Evolutionary conservation across 495 filamentous ascomycete species (phyloP), one percentile per base, ranked within the genome.

Genomic region (Neurospora tetrasperma): DNA sequence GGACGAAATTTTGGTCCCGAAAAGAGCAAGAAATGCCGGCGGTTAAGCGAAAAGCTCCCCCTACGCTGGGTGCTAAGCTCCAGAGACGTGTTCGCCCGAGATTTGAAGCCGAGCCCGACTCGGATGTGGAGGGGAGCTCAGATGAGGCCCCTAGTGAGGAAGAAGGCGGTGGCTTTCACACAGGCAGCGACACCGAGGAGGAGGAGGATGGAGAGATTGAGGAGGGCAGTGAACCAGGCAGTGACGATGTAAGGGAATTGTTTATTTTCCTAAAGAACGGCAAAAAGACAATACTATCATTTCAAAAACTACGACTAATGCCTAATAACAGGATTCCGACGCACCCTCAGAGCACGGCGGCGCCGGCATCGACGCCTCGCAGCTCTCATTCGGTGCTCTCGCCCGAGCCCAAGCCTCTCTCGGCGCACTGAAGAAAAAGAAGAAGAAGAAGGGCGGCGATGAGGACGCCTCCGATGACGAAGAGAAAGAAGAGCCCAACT

Each of bases 381-480:
- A 83, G 43, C 81, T 98, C 70, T 95, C 94, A 41, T 99, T 99
- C 79, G 94, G 94, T 70, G 91, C 93, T 0, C 85, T 99, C 40
- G 92, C 91, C 70, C 91, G 92, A 86, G 96, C 96, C 3, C 91
- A 96, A 83, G 88, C 89, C 14, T 86, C 90, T 0, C 78, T 97
- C 46, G 75, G 76, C 41, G 46, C 71, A 12, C 44, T 72, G 5
- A 71, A 69, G 66, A 75, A 81, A 75, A 82, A 85, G 20, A 38
- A n/a, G 66, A 38, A n/a, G 66, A 71, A 75, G 72, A 41, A 75
- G 8, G 35, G 41, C 5, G 62, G 69, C 38, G 44, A 70, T 2
- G 71, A 43, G n/a, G 70, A 41, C 66, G 40, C 2, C 9, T 41
- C 40, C 40, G 40, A 41, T 41, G 40, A 41, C 9, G 43, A 40